phyloP scores from a whole-genome alignment of 331 rosid genomes.

The Arachis monticola region DNA sequence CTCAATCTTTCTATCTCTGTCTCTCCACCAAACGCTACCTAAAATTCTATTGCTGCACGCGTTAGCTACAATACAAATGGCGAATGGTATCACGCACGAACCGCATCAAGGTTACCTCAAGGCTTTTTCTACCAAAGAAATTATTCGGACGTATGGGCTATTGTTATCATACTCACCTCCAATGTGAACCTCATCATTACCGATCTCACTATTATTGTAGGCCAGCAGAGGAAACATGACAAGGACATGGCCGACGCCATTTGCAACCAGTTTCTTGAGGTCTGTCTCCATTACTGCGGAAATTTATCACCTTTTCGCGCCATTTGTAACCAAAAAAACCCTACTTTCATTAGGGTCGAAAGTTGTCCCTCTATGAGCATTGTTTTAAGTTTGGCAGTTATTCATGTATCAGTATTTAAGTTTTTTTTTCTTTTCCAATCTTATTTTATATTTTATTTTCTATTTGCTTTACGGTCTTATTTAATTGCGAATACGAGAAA shows the following conservation, averaged over 20 bases:
- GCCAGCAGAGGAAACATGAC: conserved; percentile 76
- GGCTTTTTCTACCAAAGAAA: conserved; percentile 57
- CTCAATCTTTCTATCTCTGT: no score
- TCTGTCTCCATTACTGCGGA: conserved; percentile 59
- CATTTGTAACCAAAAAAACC: conserved; percentile 37
- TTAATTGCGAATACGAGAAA: no score
- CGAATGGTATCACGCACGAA: conserved; percentile 64
- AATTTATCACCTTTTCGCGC: conserved; percentile 47
- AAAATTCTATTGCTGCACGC: no score
- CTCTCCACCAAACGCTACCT: no score
- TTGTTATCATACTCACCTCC: conserved; percentile 33
- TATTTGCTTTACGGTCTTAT: no score
- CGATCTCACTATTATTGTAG: conserved; percentile 94
- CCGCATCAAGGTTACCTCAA: conserved; percentile 73
- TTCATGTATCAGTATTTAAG: no score
- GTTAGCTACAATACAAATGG: background rate
- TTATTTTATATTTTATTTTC: no score
- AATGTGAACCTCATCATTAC: conserved; percentile 81
- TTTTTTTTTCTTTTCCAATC: no score
- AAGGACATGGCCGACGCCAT: conserved; percentile 88
- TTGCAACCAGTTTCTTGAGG: conserved; percentile 91
- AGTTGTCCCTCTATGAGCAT: conserved; percentile 5
- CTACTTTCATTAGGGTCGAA: conserved; percentile 11
- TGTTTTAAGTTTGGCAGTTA: conserved; percentile 15
- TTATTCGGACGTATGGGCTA: conserved; percentile 71